Conservation (phyloP, 139 green algal species). For the Trebouxia sp. region DNA sequence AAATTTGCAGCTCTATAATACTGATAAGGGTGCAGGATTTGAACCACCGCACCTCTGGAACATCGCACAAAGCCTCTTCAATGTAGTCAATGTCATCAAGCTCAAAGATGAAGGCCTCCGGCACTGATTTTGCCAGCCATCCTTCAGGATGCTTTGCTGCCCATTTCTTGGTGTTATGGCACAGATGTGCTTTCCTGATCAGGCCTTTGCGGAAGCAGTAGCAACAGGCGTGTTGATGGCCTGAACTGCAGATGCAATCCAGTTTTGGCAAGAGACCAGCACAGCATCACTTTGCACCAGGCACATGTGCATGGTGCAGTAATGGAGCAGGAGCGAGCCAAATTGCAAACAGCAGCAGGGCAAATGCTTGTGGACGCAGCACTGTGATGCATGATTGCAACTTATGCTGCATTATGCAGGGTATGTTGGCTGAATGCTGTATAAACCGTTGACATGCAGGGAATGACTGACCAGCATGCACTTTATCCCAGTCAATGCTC, state of each 20-base stretch:
- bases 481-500: conserved; percentile 41
- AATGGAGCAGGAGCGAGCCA: not conserved
- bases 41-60: conserved; percentile 44
- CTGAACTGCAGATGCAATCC: conserved; percentile 1
- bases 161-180: conserved; percentile 56
- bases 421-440: too few relatives aligned
- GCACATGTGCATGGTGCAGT: not conserved
- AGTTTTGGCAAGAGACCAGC: not conserved
- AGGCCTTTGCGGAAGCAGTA: conserved; percentile 61
- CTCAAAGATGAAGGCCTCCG: conserved; percentile 63
- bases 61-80: conserved; percentile 67
- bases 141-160: conserved; percentile 41
- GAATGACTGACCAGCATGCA: conserved; percentile 29
- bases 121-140: conserved; percentile 34
- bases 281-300: not conserved
- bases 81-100: conserved; percentile 58
- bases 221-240: conserved; percentile 31
- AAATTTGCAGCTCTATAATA: too few relatives aligned
- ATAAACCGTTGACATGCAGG: not conserved
- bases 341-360: not conserved
- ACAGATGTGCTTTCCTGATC: conserved; percentile 55
- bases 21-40: too few relatives aligned
- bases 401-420: not conserved
- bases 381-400: not conserved
- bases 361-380: not conserved